These are phyloP conservation scores for Mrakia hoshinonis DNA, from an alignment of 768 basidiomycete genomes.

Conservation along the genomic window DNA sequence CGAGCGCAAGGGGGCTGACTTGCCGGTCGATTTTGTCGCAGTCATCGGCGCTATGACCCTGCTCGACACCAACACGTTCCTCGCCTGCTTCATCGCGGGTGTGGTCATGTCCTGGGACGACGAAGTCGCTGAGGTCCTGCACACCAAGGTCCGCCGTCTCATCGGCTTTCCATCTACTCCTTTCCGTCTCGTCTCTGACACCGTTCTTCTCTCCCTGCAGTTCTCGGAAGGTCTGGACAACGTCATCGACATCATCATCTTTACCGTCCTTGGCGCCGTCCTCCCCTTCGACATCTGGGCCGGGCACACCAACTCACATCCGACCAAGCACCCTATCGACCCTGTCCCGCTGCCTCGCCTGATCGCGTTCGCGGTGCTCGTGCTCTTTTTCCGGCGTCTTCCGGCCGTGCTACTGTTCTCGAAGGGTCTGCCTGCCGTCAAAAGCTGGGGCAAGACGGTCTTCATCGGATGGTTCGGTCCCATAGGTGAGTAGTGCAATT, in stretches of 20 bases:
- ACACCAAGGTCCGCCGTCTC: not conserved
- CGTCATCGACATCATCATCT: slow-evolving; percentile 6
- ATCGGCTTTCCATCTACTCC: not conserved
- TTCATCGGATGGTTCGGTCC: slow-evolving; percentile 14
- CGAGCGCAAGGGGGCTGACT: not conserved
- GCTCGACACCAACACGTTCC: not conserved
- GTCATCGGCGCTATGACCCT: not conserved
- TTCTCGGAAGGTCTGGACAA: slow-evolving; percentile 10
- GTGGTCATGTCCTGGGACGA: slow-evolving; percentile 3
- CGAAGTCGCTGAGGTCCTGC: not conserved
- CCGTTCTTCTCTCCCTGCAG: not conserved
- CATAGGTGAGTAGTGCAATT: too few relatives aligned
- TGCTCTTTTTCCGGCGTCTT: not conserved
- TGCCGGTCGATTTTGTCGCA: not conserved
- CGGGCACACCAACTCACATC: too few relatives aligned
- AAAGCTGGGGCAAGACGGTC: not conserved
- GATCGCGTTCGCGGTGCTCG: not conserved
- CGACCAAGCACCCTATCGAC: not conserved
- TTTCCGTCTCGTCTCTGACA: not conserved
- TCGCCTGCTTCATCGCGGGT: slow-evolving; percentile 15
- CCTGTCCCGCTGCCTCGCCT: not conserved
- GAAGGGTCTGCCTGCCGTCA: not conserved
- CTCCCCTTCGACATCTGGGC: slow-evolving; percentile 10
- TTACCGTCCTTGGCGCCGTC: slow-evolving; percentile 9
- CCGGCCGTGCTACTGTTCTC: slow-evolving; percentile 7